Evolutionary conservation across 345 rosid genomes (phyloP).

Genomic region (Luvunga scandens): DNA sequence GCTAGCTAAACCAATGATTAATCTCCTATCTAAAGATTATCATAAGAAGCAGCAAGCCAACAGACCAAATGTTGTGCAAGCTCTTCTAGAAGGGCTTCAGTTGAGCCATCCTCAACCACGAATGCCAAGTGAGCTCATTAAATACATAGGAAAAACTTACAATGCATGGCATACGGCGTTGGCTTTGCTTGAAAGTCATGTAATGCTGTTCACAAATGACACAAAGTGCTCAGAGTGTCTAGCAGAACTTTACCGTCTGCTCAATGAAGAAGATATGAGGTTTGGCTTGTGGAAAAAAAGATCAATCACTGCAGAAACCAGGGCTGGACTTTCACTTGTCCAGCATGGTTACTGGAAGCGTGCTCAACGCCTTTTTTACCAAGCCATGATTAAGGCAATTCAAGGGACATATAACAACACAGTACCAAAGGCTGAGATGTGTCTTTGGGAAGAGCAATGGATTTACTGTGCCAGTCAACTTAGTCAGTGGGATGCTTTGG

Average conservation of each 20-base stretch:
- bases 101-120: conserved; percentile 99
- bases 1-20: conserved; percentile 87
- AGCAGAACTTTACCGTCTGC: conserved; percentile 92
- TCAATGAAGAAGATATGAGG: conserved; percentile 99
- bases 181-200: conserved; percentile 95
- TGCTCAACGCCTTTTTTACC: conserved; percentile 88
- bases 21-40: conserved; percentile 83
- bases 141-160: conserved; percentile 91
- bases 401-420: conserved; percentile 96
- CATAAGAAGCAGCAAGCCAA: conserved; percentile 94
- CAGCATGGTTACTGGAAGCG: conserved; percentile 99
- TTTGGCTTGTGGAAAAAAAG: conserved; percentile 98
- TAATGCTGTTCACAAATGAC: conserved; percentile 83
- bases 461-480: conserved; percentile 90
- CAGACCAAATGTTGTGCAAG: conserved; percentile 99
- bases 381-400: conserved; percentile 99
- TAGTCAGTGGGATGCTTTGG: conserved; percentile 98
- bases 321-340: conserved; percentile 93
- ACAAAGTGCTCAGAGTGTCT: conserved; percentile 90
- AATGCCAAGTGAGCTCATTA: conserved; percentile 97
- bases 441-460: conserved; percentile 99
- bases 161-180: conserved; percentile 98
- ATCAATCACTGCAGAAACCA: conserved; percentile 90
- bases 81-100: conserved; percentile 95
- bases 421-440: conserved; percentile 99